A percentile compares a stretch with the other conserved stretches of the same genome.
These are phyloP conservation scores for Pseudogymnoascus sp. DNA, from an alignment of 2,329 filamentous ascomycete genomes.

Conservation along the genomic window DNA sequence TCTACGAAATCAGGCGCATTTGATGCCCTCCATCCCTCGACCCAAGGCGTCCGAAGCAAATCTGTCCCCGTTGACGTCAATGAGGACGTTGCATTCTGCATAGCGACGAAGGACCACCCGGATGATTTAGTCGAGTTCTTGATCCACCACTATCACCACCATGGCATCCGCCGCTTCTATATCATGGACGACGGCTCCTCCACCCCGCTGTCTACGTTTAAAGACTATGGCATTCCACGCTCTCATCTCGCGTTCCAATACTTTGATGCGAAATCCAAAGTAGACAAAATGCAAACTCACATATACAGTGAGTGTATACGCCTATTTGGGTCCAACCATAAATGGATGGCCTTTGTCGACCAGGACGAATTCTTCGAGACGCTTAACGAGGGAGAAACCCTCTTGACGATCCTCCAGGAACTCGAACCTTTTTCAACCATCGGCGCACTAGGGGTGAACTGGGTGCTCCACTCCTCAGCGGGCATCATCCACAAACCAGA, in stretches of 20 bases:
- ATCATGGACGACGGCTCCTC: slow-evolving; percentile 23
- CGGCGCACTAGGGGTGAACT: slow-evolving; percentile 28
- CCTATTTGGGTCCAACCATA: slow-evolving; percentile 13
- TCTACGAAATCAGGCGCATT: neutral
- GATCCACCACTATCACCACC: slow-evolving; percentile 23
- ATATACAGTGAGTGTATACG: slow-evolving; percentile 22
- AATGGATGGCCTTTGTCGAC: slow-evolving; percentile 15
- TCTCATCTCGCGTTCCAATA: slow-evolving; percentile 20
- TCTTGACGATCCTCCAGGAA: slow-evolving; percentile 22
- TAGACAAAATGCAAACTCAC: slow-evolving; percentile 15
- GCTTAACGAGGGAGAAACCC: slow-evolving; percentile 18
- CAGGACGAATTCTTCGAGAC: slow-evolving; percentile 16
- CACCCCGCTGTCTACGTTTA: slow-evolving; percentile 18
- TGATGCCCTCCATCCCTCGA: neutral
- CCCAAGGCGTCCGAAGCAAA: neutral
- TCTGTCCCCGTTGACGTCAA: neutral
- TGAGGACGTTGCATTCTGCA: slow-evolving; percentile 22
- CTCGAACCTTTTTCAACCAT: slow-evolving; percentile 22
- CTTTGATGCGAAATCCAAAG: slow-evolving; percentile 11
- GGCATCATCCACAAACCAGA: slow-evolving; percentile 20
- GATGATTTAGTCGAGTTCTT: slow-evolving; percentile 21
- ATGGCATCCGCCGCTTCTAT: slow-evolving; percentile 23
- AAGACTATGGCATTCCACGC: slow-evolving; percentile 16
- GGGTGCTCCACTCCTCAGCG: slow-evolving; percentile 27
- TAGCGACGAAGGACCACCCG: slow-evolving; percentile 20